phyloP scores from a whole-genome alignment of 768 basidiomycete species.

The Boletus reticulatus region DNA sequence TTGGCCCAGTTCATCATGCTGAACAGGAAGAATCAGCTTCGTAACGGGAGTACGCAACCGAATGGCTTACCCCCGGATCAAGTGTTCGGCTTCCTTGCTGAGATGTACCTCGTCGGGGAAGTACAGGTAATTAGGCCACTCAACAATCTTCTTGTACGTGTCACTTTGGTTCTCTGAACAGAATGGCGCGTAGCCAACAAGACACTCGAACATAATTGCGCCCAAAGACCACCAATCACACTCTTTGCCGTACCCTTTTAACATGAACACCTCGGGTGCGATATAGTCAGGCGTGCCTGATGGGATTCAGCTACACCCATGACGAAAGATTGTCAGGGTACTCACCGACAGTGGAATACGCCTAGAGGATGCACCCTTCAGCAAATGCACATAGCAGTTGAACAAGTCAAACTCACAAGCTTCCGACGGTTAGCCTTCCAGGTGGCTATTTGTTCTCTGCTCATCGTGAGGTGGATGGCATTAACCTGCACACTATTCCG shows the following conservation, averaged over 20 bases:
- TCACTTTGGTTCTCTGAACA: conserved; percentile 96
- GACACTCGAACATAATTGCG: conserved; percentile 98
- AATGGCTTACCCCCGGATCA: conserved; percentile 71
- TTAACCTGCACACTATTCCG: conserved; percentile 98
- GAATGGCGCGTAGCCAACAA: conserved; percentile 97
- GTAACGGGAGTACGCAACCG: neutral
- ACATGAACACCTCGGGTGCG: conserved; percentile 95
- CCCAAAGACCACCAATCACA: conserved; percentile 99
- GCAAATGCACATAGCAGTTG: neutral
- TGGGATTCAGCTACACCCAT: neutral
- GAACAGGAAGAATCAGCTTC: conserved; percentile 5
- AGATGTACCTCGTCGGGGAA: conserved; percentile 97
- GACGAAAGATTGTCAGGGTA: neutral
- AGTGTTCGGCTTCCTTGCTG: conserved; percentile 86
- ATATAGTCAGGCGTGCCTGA: conserved; percentile 57
- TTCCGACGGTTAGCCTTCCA: conserved; percentile 99
- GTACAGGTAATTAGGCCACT: conserved; percentile 87
- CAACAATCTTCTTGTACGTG: conserved; percentile 97
- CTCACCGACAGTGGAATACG: conserved; percentile 83
- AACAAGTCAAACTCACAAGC: conserved; percentile 50
- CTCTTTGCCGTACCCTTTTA: conserved; percentile 97
- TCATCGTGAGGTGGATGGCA: conserved; percentile 96
- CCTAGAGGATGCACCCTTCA: conserved; percentile 44
- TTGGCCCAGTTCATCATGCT: conserved; percentile 89
- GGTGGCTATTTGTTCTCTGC: conserved; percentile 93